A percentile compares a stretch with the other conserved stretches of the same genome.
Evolutionary conservation across 305 asterid species (phyloP).

Genomic region (Solanum aculeatissimum): DNA sequence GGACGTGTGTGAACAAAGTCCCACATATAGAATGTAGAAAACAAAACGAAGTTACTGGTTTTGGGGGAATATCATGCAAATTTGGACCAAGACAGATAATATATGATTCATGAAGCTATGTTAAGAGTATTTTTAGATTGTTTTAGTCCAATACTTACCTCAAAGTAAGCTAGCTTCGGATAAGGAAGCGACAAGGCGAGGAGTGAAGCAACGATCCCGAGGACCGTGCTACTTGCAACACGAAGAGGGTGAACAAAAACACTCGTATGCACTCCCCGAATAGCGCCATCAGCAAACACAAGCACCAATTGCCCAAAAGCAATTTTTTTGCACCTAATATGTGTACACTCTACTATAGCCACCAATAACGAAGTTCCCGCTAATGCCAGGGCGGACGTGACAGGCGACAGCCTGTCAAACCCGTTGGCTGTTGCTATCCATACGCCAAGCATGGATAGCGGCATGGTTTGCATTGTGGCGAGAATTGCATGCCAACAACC

Average conservation of each 20-base stretch:
- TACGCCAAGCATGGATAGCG: conserved; percentile 30
- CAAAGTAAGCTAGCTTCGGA: conserved; percentile 34
- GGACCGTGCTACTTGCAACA: conserved; percentile 43
- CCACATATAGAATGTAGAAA: not conserved
- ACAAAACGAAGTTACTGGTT: not conserved
- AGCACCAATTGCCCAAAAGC: conserved; percentile 74
- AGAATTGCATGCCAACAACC: conserved; percentile 52
- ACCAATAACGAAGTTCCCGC: conserved; percentile 31
- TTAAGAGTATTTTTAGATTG: not conserved
- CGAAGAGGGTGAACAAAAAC: conserved; percentile 32
- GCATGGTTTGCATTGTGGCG: conserved; percentile 54
- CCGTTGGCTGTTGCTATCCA: conserved; percentile 8
- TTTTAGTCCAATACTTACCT: conserved; percentile 12
- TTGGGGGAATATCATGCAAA: not conserved
- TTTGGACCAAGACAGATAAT: not conserved
- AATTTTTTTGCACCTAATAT: conserved; percentile 42
- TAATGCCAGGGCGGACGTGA: conserved; percentile 15
- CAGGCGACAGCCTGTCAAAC: conserved; percentile 4
- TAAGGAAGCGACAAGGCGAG: conserved; percentile 50
- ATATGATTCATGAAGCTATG: not conserved
- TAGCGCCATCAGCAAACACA: conserved; percentile 27
- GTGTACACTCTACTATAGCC: conserved; percentile 40
- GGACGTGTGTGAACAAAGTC: not conserved
- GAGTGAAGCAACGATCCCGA: conserved; percentile 49
- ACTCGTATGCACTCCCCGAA: not conserved